Base-by-base conservation (phyloP, 2,329 filamentous ascomycete genomes). In the Dothideomycetes sp. region DNA sequence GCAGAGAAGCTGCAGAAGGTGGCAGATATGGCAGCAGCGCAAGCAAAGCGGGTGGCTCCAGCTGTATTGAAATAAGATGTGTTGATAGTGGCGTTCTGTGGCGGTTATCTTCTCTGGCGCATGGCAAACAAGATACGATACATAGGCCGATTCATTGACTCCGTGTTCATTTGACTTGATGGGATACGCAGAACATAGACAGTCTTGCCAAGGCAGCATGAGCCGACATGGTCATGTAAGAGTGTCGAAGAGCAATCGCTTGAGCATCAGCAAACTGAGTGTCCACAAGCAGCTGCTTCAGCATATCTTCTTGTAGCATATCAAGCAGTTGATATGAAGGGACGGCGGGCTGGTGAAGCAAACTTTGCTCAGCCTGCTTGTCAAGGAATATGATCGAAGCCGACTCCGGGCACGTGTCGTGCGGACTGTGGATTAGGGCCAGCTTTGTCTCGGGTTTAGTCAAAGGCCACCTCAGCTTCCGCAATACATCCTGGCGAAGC, bases 1-100 rank as follows among this genome's bases (percentile, higher is more conserved):
- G 73, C 78, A 31, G 71, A 82, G 50, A 80, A 82, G 58, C 66
- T 94, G 30, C 72, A 76, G 49, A 82, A 80, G 57, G 69, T 78
- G 12, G 78, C 79, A 10, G 70, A 77, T 36, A 53, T 78, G 37
- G 78, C 81, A 8, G 75, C 80, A 4, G 67, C 73, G 19, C 57
- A 60, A 48, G 71, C 74, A 5, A 82, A 72, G 58, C 62, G 67
- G 51, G 67, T 63, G 37, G 52, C 69, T 34, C 69, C 69, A 6
- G 58, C 62, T 15, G 62, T 64, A 15, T 51, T 64, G 38, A 74
- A 73, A 61, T 70, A 61, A 55, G 35, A 19, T 28, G 24, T 7
- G 22, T 22, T 23, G n/a, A n/a, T n/a, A n/a, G n/a, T 27, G 24
- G 24, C 3, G 24, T 27, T 27, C 24, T 10, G n/a, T n/a, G n/a